These are phyloP conservation scores for Xylaria sp. DNA, from an alignment of 2,329 filamentous ascomycete genomes.

Conservation along the genomic window DNA sequence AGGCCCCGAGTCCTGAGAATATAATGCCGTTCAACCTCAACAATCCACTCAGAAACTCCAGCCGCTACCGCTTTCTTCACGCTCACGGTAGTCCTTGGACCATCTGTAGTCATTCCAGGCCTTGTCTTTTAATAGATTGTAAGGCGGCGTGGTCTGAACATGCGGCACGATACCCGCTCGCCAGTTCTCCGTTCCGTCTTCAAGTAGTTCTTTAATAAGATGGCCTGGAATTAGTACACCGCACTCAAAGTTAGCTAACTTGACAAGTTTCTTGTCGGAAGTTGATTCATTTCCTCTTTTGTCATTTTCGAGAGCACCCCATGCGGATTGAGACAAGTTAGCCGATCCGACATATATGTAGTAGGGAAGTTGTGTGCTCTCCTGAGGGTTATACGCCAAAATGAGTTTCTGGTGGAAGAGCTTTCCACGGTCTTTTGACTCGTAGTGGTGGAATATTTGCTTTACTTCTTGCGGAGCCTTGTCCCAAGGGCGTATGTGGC, in stretches of 20 bases:
- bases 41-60: not conserved
- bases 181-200: slow-evolving; percentile 32
- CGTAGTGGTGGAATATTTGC: slow-evolving; percentile 34
- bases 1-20: not conserved
- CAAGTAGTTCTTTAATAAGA: slow-evolving; percentile 28
- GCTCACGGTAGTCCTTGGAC: slow-evolving; percentile 20
- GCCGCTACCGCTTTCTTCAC: not conserved
- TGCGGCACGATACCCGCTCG: slow-evolving; percentile 33
- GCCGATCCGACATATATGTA: slow-evolving; percentile 39
- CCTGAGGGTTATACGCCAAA: slow-evolving; percentile 28
- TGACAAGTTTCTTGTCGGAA: slow-evolving; percentile 32
- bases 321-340: slow-evolving; percentile 34
- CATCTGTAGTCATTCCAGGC: slow-evolving; percentile 34
- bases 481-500: slow-evolving; percentile 33
- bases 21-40: not conserved
- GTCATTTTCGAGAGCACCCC: slow-evolving; percentile 33
- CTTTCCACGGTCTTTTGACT: slow-evolving; percentile 34
- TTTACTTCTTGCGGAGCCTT: slow-evolving; percentile 27
- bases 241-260: slow-evolving; percentile 36
- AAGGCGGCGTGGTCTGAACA: slow-evolving; percentile 23
- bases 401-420: slow-evolving; percentile 38
- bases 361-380: slow-evolving; percentile 20
- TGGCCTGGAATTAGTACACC: slow-evolving; percentile 34
- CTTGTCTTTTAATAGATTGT: slow-evolving; percentile 26
- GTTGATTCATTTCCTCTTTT: slow-evolving; percentile 32